Evolutionary conservation across 306 rosid species (phyloP).

Genomic region (Acmispon strigosus): DNA sequence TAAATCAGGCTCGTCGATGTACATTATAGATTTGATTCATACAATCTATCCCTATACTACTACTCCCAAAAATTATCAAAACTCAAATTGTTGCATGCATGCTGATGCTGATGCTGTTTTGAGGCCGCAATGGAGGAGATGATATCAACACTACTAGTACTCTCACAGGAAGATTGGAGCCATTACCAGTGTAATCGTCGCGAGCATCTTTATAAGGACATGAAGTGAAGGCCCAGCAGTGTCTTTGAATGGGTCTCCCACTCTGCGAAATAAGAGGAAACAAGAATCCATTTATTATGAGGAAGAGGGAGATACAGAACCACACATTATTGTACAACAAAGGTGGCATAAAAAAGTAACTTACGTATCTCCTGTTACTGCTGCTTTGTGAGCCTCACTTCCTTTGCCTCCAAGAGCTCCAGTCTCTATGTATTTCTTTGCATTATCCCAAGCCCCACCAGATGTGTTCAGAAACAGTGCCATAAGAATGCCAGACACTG

Average conservation of each 20-base stretch:
- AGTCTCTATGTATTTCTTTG: slow-evolving; percentile 94
- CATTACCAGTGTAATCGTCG: slow-evolving; percentile 94
- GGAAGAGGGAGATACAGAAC: background rate
- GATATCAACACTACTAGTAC: slow-evolving; percentile 30
- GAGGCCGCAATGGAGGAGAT: slow-evolving; percentile 20
- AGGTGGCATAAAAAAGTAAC: slow-evolving; percentile 14
- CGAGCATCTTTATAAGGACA: slow-evolving; percentile 95
- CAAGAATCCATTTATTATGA: background rate
- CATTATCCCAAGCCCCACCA: slow-evolving; percentile 99
- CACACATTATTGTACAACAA: too few relatives aligned
- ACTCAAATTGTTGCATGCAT: slow-evolving; percentile 29
- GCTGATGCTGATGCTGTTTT: too few relatives aligned
- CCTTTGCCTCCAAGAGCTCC: slow-evolving; percentile 99
- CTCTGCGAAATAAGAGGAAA: slow-evolving; percentile 41
- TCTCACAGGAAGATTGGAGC: slow-evolving; percentile 94
- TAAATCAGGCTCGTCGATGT: slow-evolving; percentile 39
- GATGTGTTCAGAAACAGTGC: slow-evolving; percentile 96
- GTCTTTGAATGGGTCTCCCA: slow-evolving; percentile 98
- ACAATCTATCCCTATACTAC: slow-evolving; percentile 43
- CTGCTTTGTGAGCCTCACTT: slow-evolving; percentile 96
- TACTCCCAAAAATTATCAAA: slow-evolving; percentile 46
- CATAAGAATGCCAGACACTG: slow-evolving; percentile 95
- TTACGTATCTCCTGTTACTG: slow-evolving; percentile 95
- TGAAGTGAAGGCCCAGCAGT: slow-evolving; percentile 98
- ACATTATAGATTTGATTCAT: slow-evolving; percentile 38